Evolutionary conservation across 1,139 yeast genomes (phyloP), one percentile per base, ranked within the genome.

Genomic region (Pichia sp.): DNA sequence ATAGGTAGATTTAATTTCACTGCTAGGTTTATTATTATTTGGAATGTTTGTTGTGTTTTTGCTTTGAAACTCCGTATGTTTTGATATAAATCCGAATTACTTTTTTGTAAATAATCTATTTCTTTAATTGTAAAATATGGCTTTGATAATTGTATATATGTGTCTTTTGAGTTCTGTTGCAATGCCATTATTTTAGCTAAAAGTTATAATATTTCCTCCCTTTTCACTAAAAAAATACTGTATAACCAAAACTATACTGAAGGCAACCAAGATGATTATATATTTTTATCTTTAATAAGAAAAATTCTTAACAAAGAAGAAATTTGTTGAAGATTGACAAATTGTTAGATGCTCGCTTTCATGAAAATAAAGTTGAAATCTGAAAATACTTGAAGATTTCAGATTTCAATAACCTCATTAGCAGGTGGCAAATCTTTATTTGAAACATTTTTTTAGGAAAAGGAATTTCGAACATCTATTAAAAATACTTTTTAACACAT

Each of bases 51-150:
- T 70, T 70, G 56, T 72, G 78, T 55, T 73, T 71, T 57, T 68
- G 78, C 48, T 67, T 43, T 43, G 40, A 74, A 62, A 70, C 78
- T 11, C 51, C 70, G 56, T 57, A 69, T 62, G 39, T 68, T 64
- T 4, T 45, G 39, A 20, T 25, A 25, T 4, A 51, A 30, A 45
- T 76, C 83, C 9, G 74, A 67, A 30, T 81, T 77, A 25, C 81
- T 73, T 37, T 70, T 47, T 12, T 51, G 42, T 46, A 81, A 82
- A 22, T 78, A 70, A 51, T 69, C 65, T 30, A 83, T 67, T 56
- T 83, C 90, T 28, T 71, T 65, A 31, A 69, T 67, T 0, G 87
- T 74, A 47, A 82, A 65, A 58, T 70, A 82, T 1, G 90, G 92
- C 47, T 89, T 69, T 4, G 89, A 74, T 1, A 82, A 71, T 56